phyloP scores from a whole-genome alignment of 495 filamentous ascomycete genomes.

The Penicillium turbatum region DNA sequence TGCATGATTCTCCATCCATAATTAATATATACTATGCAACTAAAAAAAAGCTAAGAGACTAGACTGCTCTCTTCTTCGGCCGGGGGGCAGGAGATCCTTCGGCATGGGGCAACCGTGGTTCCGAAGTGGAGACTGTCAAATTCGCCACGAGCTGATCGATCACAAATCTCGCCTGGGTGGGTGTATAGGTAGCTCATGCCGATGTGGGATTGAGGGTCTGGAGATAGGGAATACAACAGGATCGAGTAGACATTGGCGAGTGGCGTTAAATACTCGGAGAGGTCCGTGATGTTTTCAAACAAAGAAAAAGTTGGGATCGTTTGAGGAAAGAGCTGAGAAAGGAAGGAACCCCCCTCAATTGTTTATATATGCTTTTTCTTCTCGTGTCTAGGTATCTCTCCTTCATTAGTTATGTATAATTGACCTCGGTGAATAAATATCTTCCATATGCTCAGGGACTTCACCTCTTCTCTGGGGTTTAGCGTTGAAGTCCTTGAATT shows the following conservation, averaged over 20 bases:
- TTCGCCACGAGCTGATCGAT: not conserved
- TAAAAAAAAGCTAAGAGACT: not conserved
- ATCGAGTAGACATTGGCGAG: too few relatives aligned
- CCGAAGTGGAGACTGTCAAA: slow-evolving; percentile 10
- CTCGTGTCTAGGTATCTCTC: too few relatives aligned
- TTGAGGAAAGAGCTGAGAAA: not conserved
- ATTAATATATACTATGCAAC: not conserved
- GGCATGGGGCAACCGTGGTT: slow-evolving; percentile 15
- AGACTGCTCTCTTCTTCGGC: slow-evolving; percentile 12
- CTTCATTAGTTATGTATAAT: too few relatives aligned
- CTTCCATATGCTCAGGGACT: not conserved
- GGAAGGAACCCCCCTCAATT: too few relatives aligned
- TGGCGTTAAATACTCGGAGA: not conserved
- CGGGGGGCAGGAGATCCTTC: slow-evolving; percentile 25
- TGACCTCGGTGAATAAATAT: too few relatives aligned
- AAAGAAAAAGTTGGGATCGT: too few relatives aligned
- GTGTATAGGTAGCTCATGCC: too few relatives aligned
- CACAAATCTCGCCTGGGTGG: not conserved
- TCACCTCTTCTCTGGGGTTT: slow-evolving; percentile 1
- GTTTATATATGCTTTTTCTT: too few relatives aligned
- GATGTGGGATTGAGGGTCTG: too few relatives aligned
- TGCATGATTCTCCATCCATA: not conserved
- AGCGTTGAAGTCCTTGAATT: not conserved
- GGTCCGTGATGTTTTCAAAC: not conserved
- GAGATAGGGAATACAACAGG: too few relatives aligned